Evolutionary conservation across 73 alveolate species (phyloP).

Genomic region (Tetrahymena borealis): DNA sequence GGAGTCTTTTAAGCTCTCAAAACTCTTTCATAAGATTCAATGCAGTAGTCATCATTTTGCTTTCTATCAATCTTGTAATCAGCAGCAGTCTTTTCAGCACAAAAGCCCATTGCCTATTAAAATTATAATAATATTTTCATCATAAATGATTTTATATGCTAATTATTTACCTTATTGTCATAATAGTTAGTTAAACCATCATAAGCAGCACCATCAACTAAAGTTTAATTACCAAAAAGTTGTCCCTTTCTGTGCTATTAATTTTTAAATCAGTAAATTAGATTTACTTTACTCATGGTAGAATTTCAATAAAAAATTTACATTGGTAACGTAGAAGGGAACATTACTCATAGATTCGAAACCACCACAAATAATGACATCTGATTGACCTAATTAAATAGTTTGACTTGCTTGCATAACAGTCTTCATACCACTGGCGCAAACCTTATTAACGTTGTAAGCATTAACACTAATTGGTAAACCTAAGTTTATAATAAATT

Average conservation of each 20-base stretch:
- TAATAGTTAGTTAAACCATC: slow-evolving; percentile 74
- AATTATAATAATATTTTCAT: not conserved
- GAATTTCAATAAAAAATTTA: not conserved
- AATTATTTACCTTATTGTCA: slow-evolving; percentile 34
- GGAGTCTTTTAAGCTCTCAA: slow-evolving; percentile 77
- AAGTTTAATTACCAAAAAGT: slow-evolving; percentile 51
- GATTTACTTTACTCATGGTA: not conserved
- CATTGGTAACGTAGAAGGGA: slow-evolving; percentile 57
- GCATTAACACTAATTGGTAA: slow-evolving; percentile 42
- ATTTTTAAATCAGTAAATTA: slow-evolving; percentile 6
- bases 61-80: slow-evolving; percentile 63
- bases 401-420: slow-evolving; percentile 71
- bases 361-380: slow-evolving; percentile 72
- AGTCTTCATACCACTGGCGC: slow-evolving; percentile 77
- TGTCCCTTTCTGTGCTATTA: slow-evolving; percentile 63
- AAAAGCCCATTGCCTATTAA: slow-evolving; percentile 51
- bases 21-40: slow-evolving; percentile 63
- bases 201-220: slow-evolving; percentile 53
- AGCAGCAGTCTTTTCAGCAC: slow-evolving; percentile 60
- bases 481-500: too few species aligned
- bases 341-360: slow-evolving; percentile 76
- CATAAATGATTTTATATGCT: not conserved
- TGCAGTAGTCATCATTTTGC: slow-evolving; percentile 69
- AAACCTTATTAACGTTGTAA: slow-evolving; percentile 71
- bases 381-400: slow-evolving; percentile 69